These are phyloP conservation scores for Didymella sp. DNA, from an alignment of 2,329 filamentous ascomycete genomes.

Conservation along the genomic window DNA sequence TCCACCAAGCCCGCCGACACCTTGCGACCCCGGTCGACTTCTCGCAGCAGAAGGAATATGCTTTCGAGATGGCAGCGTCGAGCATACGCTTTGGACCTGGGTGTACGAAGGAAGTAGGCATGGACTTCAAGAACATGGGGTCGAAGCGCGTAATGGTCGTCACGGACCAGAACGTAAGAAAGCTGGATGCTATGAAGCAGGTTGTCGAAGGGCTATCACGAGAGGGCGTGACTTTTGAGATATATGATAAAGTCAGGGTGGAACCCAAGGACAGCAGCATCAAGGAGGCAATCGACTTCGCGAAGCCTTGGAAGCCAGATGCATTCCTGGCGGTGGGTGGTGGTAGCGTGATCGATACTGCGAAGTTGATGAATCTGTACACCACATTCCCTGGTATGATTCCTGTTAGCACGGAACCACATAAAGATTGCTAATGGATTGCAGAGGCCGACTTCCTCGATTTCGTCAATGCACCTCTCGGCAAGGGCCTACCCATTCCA, in stretches of 20 bases:
- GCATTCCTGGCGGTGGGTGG: conserved; percentile 91
- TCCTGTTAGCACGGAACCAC: accelerated
- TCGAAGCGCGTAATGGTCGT: conserved; percentile 89
- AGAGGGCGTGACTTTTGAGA: conserved; percentile 80
- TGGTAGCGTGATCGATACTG: conserved; percentile 96
- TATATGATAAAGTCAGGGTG: conserved; percentile 81
- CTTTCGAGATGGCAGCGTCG: conserved; percentile 97
- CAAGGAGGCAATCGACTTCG: conserved; percentile 86
- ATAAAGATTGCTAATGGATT: conserved; percentile 5
- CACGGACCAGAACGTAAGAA: conserved; percentile 82
- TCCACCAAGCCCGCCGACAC: conserved; percentile 62
- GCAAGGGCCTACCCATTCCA: conserved; percentile 79
- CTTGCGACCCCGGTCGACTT: conserved; percentile 79
- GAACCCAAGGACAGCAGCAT: conserved; percentile 96
- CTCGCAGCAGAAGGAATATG: conserved; percentile 86
- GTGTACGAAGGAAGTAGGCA: conserved; percentile 93
- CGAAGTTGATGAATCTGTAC: conserved; percentile 98
- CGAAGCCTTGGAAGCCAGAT: conserved; percentile 80
- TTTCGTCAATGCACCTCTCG: conserved; percentile 95
- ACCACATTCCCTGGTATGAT: conserved; percentile 72
- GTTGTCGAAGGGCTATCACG: conserved; percentile 78
- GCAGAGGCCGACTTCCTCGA: conserved; percentile 88
- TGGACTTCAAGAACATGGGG: conserved; percentile 94
- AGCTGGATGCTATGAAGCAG: conserved; percentile 88
- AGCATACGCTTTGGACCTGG: conserved; percentile 94